Base-by-base conservation (phyloP, 768 basidiomycete species). In the Suillus hirtellus region DNA sequence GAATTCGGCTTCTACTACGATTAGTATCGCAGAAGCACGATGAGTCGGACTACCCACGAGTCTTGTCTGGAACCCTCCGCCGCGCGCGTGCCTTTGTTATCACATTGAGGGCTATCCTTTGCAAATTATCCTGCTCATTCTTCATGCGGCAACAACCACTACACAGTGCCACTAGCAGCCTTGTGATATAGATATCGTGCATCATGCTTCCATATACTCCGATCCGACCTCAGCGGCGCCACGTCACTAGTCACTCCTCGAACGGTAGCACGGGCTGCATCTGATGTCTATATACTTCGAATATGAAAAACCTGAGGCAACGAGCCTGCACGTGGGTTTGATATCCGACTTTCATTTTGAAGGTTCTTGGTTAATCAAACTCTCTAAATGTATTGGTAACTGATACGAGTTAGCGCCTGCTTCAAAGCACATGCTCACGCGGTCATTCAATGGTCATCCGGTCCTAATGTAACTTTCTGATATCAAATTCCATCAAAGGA, bases 161-260 rank as follows among this genome's bases (percentile, higher is more conserved):
- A 27, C 47, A 8, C 47, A 8, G 3, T 24, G 24, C 47, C 47
- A 24, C 47, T 15, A 50, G 24, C 14, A 9, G 49, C 24, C 1
- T 8, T 17, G 24, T 27, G 8, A 49, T 49, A 49, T 27, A 14
- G 24, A 49, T 14, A 47, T 49, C 24, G 2, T 27, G 14, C 47
- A 49, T 15, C 24, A 27, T 50, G n/a, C 10, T 19, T 27, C 38
- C 0, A 19, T 6, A 27, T 58, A 42, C 55, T n/a, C 40, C 17
- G 38, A 58, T 58, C 55, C 38, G 55, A 58, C 55, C 35, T 35
- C 15, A 40, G 55, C 55, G 38, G 38, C 40, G 55, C 55, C 38
- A 58, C 55, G 55, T 58, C 24, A 27, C 38, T 38, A 8, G 38
- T 58, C 24, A 27, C 38, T 38, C 14, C 14, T 21, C 8, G 37